phyloP scores from a whole-genome alignment of 805 yeast genomes.

The Yamadazyma olivae region DNA sequence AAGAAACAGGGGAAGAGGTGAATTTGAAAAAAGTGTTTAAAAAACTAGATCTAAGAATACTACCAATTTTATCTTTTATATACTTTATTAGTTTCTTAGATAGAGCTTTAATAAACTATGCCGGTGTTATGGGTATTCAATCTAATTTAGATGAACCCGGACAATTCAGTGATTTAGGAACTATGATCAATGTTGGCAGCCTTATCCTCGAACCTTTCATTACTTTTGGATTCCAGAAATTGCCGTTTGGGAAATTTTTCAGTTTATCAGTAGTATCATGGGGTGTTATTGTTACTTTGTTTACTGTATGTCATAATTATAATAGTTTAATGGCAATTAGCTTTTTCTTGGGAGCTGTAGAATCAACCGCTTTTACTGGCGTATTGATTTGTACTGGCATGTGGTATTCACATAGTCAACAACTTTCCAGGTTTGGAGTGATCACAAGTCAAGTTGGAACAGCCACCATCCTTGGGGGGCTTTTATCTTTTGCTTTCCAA shows the following conservation, averaged over 20 bases:
- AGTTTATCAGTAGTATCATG: constrained; percentile 46
- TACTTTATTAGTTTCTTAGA: constrained; percentile 61
- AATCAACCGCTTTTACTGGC: constrained; percentile 54
- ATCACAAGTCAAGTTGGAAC: constrained; percentile 60
- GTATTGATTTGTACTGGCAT: constrained; percentile 56
- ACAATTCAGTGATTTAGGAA: constrained; percentile 51
- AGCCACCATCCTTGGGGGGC: constrained; percentile 49
- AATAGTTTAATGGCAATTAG: constrained; percentile 54
- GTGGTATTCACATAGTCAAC: constrained; percentile 58
- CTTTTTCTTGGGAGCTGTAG: constrained; percentile 51
- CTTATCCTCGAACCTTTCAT: constrained; percentile 51
- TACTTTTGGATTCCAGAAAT: constrained; percentile 40
- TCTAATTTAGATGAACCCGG: constrained; percentile 39
- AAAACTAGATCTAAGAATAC: constrained; percentile 48
- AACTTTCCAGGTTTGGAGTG: constrained; percentile 49
- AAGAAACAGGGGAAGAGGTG: constrained; percentile 1
- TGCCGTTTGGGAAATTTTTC: constrained; percentile 52
- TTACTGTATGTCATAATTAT: constrained; percentile 49
- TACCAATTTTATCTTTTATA: constrained; percentile 50
- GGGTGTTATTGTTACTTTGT: constrained; percentile 52
- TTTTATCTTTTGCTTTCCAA: constrained; percentile 49
- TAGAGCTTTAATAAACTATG: constrained; percentile 56
- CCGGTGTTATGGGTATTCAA: constrained; percentile 64
- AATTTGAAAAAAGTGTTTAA: constrained; percentile 12
- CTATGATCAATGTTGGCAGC: constrained; percentile 54